These are phyloP conservation scores for Arthrinium phaeospermum DNA, from an alignment of 2,329 filamentous ascomycete species.

Conservation along the genomic window DNA sequence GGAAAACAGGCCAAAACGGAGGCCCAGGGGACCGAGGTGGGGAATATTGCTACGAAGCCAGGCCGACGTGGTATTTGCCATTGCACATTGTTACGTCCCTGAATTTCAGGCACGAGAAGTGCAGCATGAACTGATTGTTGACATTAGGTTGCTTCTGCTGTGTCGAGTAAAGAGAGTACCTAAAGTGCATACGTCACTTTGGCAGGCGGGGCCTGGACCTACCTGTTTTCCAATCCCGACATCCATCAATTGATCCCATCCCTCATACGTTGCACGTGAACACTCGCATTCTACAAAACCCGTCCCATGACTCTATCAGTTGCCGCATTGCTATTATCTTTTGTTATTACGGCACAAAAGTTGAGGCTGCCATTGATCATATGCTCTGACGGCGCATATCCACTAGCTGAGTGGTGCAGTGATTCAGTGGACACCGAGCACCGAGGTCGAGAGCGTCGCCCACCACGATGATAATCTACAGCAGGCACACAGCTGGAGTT, in stretches of 20 bases:
- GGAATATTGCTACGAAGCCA: not conserved
- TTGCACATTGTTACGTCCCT: not conserved
- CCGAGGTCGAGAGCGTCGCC: not conserved
- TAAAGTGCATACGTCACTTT: not conserved
- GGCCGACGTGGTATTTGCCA: not conserved
- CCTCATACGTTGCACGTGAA: not conserved
- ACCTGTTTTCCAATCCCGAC: not conserved
- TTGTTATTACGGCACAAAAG: not conserved
- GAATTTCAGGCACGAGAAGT: not conserved
- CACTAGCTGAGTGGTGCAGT: not conserved
- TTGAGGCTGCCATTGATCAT: not conserved
- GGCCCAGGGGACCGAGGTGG: not conserved
- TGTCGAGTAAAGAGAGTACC: not conserved
- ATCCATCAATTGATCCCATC: not conserved
- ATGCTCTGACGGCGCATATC: not conserved
- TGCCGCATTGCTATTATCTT: not conserved
- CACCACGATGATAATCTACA: not conserved
- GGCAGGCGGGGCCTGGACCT: not conserved
- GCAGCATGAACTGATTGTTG: not conserved
- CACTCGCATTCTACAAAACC: not conserved
- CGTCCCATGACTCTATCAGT: no score
- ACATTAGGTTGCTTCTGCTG: not conserved
- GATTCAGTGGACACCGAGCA: not conserved
- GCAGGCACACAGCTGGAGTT: not conserved
- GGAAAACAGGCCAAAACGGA: conserved; percentile 15